phyloP scores from a whole-genome alignment of 192 early-diverging fungal species.

The Chytriomyces sp. region DNA sequence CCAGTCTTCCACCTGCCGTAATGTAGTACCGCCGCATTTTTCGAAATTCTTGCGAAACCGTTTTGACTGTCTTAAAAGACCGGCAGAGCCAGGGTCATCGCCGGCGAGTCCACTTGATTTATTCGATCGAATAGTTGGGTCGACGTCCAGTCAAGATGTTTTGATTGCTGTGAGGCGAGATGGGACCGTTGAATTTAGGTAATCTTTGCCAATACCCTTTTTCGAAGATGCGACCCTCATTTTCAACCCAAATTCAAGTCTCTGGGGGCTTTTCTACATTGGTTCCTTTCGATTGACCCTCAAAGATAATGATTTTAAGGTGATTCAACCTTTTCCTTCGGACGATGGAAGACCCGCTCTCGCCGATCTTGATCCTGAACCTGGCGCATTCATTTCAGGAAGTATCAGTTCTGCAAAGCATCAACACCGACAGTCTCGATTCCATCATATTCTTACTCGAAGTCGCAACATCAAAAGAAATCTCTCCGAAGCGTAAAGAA shows the following conservation, averaged over 20 bases:
- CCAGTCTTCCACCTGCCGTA: not conserved
- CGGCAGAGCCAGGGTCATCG: not conserved
- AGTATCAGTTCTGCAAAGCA: not conserved
- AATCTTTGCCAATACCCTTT: not conserved
- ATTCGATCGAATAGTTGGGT: constrained; percentile 14
- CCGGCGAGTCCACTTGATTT: not conserved
- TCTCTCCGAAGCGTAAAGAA: not conserved
- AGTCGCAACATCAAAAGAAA: not conserved
- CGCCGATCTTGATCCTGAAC: not conserved
- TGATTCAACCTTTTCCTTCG: no score
- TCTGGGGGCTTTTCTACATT: constrained; percentile 5
- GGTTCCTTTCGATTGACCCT: not conserved
- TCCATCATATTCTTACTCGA: not conserved
- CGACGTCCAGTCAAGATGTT: not conserved
- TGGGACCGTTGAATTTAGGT: constrained; percentile 17
- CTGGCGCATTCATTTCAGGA: not conserved
- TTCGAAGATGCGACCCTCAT: not conserved
- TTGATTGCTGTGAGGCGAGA: not conserved
- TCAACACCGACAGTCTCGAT: not conserved
- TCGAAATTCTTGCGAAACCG: not conserved
- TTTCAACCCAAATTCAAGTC: constrained; percentile 4
- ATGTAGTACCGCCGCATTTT: not conserved
- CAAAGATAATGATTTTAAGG: not conserved
- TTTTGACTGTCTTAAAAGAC: not conserved
- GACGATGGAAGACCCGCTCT: not conserved